phyloP scores from a whole-genome alignment of 2,329 filamentous ascomycete species.

The Xylaria sp. region DNA sequence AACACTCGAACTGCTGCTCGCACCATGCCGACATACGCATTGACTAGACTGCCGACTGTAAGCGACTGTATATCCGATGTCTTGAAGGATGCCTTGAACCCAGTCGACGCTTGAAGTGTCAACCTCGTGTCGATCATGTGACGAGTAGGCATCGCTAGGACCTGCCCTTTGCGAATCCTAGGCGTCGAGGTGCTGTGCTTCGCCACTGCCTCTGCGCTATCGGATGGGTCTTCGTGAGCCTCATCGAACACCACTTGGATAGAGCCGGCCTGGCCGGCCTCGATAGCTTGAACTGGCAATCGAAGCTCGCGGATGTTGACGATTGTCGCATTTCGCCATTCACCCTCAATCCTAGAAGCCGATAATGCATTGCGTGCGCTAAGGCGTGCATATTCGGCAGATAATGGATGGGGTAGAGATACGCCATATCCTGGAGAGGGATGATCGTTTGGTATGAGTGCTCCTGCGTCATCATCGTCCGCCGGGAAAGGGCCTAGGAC shows the following conservation, averaged over 20 bases:
- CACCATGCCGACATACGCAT: conserved; percentile 87
- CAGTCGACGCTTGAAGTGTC: conserved; percentile 68
- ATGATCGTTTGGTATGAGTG: conserved; percentile 51
- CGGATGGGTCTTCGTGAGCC: conserved; percentile 42
- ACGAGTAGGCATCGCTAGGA: conserved; percentile 68
- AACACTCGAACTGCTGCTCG: conserved; percentile 79
- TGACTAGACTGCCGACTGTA: conserved; percentile 70
- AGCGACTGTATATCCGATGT: conserved; percentile 67
- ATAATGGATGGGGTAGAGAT: conserved; percentile 59
- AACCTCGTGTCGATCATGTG: conserved; percentile 62
- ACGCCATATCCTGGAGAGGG: conserved; percentile 55
- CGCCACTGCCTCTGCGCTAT: conserved; percentile 37
- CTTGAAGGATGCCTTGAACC: conserved; percentile 73
- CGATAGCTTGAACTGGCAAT: conserved; percentile 76
- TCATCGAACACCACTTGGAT: conserved; percentile 74
- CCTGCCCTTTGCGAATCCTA: conserved; percentile 78
- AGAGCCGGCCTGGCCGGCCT: conserved; percentile 85
- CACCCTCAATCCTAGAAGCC: conserved; percentile 59
- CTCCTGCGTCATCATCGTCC: conserved; percentile 55
- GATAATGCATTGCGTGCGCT: conserved; percentile 59
- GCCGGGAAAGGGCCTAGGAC: conserved; percentile 78
- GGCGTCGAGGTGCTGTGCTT: conserved; percentile 42
- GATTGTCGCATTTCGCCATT: conserved; percentile 82
- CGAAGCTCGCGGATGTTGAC: conserved; percentile 88
- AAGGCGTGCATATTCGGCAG: conserved; percentile 58